These are phyloP conservation scores for Ceratocystiopsis minuta DNA, from an alignment of 2,329 filamentous ascomycete species.

Conservation along the genomic window DNA sequence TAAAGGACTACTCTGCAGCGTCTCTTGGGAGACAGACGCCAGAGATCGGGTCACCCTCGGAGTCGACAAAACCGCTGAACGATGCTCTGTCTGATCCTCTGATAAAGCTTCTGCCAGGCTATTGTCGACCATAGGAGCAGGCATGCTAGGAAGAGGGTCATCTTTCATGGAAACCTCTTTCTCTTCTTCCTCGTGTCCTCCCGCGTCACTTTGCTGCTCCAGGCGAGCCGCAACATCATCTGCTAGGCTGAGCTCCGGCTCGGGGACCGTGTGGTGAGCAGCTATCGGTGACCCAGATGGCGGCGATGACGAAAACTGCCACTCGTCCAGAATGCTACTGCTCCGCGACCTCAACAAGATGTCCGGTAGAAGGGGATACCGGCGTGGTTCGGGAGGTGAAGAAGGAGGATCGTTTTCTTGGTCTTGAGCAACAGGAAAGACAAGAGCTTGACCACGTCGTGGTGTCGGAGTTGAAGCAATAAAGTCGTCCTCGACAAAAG, in stretches of 20 bases:
- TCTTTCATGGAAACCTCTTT: too few relatives aligned
- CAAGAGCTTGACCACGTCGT: conserved; percentile 32
- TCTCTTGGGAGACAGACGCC: too few relatives aligned
- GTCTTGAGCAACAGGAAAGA: conserved; percentile 20
- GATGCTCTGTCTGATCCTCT: too few relatives aligned
- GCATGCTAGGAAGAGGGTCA: too few relatives aligned
- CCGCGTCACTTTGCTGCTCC: too few relatives aligned
- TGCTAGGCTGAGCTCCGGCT: conserved; percentile 7
- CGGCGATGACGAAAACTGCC: conserved; percentile 39
- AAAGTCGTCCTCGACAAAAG: conserved; percentile 34
- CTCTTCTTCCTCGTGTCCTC: too few relatives aligned
- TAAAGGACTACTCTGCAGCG: too few relatives aligned
- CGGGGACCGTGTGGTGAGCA: conserved; percentile 13
- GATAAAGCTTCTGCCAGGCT: too few relatives aligned
- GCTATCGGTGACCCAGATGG: conserved; percentile 30
- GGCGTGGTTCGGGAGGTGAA: conserved; percentile 37
- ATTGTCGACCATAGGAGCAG: too few relatives aligned
- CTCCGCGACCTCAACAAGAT: conserved; percentile 30
- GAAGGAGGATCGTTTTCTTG: conserved; percentile 34
- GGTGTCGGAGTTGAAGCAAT: conserved; percentile 44
- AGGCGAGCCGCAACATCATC: conserved; percentile 14
- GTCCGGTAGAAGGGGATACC: conserved; percentile 32
- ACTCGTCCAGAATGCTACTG: conserved; percentile 22
- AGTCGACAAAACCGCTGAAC: too few relatives aligned
- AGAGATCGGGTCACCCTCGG: too few relatives aligned